Base-by-base conservation (phyloP, 768 basidiomycete genomes). In the Tylopilus balloui region DNA sequence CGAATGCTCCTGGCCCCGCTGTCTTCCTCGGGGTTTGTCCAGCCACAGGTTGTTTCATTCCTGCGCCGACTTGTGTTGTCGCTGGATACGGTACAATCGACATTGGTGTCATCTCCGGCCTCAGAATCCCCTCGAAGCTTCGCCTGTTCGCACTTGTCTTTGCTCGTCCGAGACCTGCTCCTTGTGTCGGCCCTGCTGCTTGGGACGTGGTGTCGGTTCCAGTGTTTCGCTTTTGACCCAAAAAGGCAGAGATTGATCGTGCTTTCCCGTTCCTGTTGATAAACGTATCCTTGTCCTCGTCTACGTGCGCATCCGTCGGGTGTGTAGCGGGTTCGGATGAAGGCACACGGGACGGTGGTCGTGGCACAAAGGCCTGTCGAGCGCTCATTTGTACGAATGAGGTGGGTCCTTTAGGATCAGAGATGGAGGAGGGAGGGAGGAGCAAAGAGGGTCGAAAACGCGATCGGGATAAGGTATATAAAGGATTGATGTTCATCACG, bases 351-450 rank as follows among this genome's bases (percentile, higher is more conserved):
- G 63, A 62, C 10, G 52, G 44, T 1, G 60, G 41, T 7, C 53
- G 61, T 4, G 64, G 64, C 27, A 57, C 10, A 43, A 65, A 65
- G 6, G 58, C 53, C 14, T 64, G 64, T 42, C 64, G 20, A 2
- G 64, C 60, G 29, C 64, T 65, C 64, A 65, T 65, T 11, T 31
- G 19, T 23, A 38, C 10, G 25, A 8, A 50, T 10, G 28, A 12
- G 6, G 15, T n/a, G 14, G 15, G 14, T 32, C 13, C 7, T 32
- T 15, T 4, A 11, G 24, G 23, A 29, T 24, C 12, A 11, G 14
- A 10, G n/a, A 17, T 2, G 17, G 27, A 17, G 14, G 54, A 13
- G 42, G 42, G 19, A 24, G 45, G 19, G n/a, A 5, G 25, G 21
- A 38, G 13, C 1, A 25, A 45, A 45, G 13, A 24, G 4, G 32